Evolutionary conservation across 371 early-diverging fungal genomes (phyloP).

Genomic region (Rhizomucor miehei): DNA sequence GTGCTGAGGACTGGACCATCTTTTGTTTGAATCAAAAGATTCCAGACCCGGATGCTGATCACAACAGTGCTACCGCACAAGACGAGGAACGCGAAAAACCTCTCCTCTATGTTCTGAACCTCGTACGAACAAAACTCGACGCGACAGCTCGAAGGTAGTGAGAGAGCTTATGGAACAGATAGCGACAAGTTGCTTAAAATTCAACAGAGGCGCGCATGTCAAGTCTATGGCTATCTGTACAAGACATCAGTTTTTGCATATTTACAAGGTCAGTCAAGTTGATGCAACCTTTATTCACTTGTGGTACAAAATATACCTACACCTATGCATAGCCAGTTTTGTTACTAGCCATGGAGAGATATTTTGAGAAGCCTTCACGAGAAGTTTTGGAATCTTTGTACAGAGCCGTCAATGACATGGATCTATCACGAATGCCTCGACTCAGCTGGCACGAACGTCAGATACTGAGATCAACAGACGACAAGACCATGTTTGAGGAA

Average conservation of each 20-base stretch:
- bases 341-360: constrained; percentile 87
- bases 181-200: neutral
- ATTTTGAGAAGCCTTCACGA: constrained; percentile 73
- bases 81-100: constrained; percentile 55
- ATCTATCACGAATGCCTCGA: constrained; percentile 77
- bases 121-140: constrained; percentile 88
- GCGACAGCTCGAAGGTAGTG: constrained; percentile 69
- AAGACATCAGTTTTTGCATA: constrained; percentile 84
- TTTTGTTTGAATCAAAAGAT: constrained; percentile 83
- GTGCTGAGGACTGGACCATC: constrained; percentile 93
- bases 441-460: constrained; percentile 74
- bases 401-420: constrained; percentile 83
- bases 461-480: constrained; percentile 77
- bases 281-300: too few species aligned
- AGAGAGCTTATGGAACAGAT: neutral
- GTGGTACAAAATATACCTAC: too few species aligned
- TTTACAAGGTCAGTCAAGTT: constrained; percentile 75
- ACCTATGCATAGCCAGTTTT: constrained; percentile 68
- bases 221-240: constrained; percentile 95
- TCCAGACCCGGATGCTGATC: constrained; percentile 44
- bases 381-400: constrained; percentile 80
- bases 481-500: constrained; percentile 83
- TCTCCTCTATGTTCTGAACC: constrained; percentile 82
- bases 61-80: neutral
- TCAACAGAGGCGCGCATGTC: constrained; percentile 78